Evolutionary conservation across 2,329 filamentous ascomycete genomes (phyloP).

Genomic region (Clonostachys byssicola): DNA sequence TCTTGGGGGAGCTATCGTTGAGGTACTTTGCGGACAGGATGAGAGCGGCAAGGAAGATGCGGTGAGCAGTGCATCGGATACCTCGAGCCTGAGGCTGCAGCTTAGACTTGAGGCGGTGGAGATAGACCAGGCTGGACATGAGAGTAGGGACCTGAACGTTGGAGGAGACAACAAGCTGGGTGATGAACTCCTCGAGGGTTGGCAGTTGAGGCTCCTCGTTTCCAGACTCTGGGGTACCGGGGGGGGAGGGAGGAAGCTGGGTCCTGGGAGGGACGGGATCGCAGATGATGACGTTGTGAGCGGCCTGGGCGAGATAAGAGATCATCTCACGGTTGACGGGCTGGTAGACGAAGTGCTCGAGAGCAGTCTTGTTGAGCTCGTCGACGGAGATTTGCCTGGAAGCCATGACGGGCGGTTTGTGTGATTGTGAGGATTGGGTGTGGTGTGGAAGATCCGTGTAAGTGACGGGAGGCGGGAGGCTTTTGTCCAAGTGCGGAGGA

Average conservation of each 20-base stretch:
- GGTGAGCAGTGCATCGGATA: conserved; percentile 92
- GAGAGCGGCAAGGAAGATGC: conserved; percentile 89
- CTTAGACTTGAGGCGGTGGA: conserved; percentile 75
- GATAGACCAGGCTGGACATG: conserved; percentile 95
- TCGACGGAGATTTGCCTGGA: conserved; percentile 41
- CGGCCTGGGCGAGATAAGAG: conserved; percentile 68
- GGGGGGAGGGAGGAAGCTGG: conserved; percentile 41
- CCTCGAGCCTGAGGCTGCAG: conserved; percentile 94
- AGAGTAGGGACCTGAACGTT: conserved; percentile 96
- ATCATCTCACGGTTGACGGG: conserved; percentile 77
- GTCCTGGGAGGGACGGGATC: conserved; percentile 46
- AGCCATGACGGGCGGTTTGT: conserved; percentile 40
- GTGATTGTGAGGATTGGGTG: conserved; percentile 1
- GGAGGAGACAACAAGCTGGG: conserved; percentile 82
- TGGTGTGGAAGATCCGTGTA: neutral
- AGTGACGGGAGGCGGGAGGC: neutral
- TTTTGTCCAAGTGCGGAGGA: neutral
- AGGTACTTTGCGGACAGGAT: conserved; percentile 93
- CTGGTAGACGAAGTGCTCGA: conserved; percentile 77
- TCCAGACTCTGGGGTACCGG: conserved; percentile 39
- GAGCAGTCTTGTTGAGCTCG: conserved; percentile 67
- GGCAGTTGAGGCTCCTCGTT: conserved; percentile 59
- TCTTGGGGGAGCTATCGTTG: conserved; percentile 98
- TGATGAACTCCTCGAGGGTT: conserved; percentile 86
- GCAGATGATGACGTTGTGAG: conserved; percentile 75